Evolutionary conservation across 306 rosid genomes (phyloP).

Genomic region (Corylus americana): DNA sequence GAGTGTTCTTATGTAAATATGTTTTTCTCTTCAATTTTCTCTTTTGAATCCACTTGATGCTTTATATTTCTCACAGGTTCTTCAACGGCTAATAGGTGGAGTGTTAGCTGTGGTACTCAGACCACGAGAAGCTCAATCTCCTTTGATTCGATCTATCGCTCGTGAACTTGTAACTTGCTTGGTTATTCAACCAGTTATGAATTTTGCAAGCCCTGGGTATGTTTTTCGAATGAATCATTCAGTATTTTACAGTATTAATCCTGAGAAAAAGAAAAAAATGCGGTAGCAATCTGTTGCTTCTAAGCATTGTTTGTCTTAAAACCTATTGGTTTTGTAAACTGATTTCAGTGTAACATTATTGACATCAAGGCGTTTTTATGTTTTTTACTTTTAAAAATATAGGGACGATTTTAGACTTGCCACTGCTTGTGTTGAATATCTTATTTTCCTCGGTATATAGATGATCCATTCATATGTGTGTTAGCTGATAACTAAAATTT

Average conservation of each 20-base stretch:
- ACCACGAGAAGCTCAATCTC: slow-evolving; percentile 82
- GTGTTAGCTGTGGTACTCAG: slow-evolving; percentile 74
- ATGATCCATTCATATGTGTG: background rate
- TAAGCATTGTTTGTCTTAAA: background rate
- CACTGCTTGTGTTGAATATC: background rate
- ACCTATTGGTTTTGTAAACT: background rate
- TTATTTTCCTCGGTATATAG: background rate
- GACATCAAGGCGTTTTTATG: background rate
- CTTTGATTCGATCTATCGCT: slow-evolving; percentile 79
- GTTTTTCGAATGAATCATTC: slow-evolving; percentile 38
- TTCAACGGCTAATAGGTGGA: slow-evolving; percentile 88
- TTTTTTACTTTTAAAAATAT: background rate
- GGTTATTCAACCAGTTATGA: slow-evolving; percentile 87
- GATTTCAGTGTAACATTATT: background rate
- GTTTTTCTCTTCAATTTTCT: slow-evolving; percentile 24
- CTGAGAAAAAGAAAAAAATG: background rate
- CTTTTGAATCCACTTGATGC: slow-evolving; percentile 40
- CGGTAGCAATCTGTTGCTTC: background rate
- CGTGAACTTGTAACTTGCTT: slow-evolving; percentile 88
- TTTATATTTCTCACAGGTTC: slow-evolving; percentile 51
- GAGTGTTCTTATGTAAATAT: slow-evolving; percentile 49
- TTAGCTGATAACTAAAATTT: background rate
- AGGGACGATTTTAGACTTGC: background rate
- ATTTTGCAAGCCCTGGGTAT: slow-evolving; percentile 94
- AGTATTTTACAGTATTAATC: background rate